A percentile compares a stretch with the other conserved stretches of the same genome.
These are phyloP conservation scores for Pythium pyrilobum DNA, from an alignment of 352 stramenopile species.

Conservation along the genomic window DNA sequence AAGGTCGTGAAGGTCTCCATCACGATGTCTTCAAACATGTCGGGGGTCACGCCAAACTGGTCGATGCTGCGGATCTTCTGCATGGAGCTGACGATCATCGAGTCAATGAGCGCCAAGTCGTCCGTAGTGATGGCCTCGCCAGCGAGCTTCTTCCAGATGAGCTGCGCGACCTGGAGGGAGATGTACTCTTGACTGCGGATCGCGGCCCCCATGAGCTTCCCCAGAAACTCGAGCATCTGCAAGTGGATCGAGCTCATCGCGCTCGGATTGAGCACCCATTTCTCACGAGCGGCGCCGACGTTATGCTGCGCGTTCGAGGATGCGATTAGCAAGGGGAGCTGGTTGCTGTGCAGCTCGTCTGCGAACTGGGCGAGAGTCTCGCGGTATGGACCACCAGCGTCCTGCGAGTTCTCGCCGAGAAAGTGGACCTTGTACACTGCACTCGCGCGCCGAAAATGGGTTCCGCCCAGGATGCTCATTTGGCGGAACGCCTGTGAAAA, in stretches of 20 bases:
- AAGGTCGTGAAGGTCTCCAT: constrained; percentile 90
- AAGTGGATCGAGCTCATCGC: constrained; percentile 37
- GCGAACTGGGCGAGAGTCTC: constrained; percentile 83
- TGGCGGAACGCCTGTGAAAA: constrained; percentile 86
- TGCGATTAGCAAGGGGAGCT: constrained; percentile 86
- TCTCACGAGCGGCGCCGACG: constrained; percentile 83
- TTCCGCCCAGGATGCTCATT: constrained; percentile 53
- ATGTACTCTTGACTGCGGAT: constrained; percentile 88
- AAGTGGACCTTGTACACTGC: constrained; percentile 85
- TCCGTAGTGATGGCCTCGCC: constrained; percentile 61
- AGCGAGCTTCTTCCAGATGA: constrained; percentile 90
- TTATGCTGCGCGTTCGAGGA: constrained; percentile 88
- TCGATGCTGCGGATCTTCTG: constrained; percentile 84
- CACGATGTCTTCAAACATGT: constrained; percentile 89
- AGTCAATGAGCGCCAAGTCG: constrained; percentile 83
- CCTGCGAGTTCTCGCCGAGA: constrained; percentile 80
- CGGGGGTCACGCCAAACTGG: constrained; percentile 58
- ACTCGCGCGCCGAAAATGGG: constrained; percentile 55
- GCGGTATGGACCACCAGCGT: constrained; percentile 82
- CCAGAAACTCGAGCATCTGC: constrained; percentile 90
- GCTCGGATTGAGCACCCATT: constrained; percentile 87
- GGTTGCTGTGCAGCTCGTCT: constrained; percentile 70
- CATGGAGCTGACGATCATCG: constrained; percentile 86
- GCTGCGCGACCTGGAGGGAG: constrained; percentile 71
- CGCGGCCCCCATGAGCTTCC: constrained; percentile 87